Conservation (phyloP, 805 yeast genomes). For the Lipomyces japonicus region DNA sequence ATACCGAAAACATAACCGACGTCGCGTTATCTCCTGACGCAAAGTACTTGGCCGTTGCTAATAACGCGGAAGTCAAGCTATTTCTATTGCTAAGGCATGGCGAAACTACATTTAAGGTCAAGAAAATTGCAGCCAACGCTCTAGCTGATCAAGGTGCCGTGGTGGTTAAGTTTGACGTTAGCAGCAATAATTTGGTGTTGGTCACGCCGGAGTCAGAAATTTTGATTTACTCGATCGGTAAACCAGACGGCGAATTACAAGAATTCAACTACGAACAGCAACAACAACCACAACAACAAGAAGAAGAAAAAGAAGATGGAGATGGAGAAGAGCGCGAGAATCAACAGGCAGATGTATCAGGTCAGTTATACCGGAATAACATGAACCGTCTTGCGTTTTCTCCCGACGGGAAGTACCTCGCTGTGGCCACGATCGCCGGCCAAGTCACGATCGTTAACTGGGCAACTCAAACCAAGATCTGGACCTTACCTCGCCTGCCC, state of each 20-base stretch:
- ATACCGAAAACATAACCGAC: conserved; percentile 73
- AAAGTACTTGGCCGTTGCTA: conserved; percentile 64
- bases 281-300: conserved; percentile 37
- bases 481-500: conserved; percentile 55
- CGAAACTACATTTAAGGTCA: conserved; percentile 42
- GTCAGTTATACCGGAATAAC: conserved; percentile 48
- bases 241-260: neutral
- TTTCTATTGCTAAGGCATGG: conserved; percentile 57
- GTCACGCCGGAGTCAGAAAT: conserved; percentile 63
- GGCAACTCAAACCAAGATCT: conserved; percentile 33
- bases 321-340: neutral
- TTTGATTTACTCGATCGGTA: conserved; percentile 40
- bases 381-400: conserved; percentile 54
- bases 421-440: conserved; percentile 63
- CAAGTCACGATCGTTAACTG: conserved; percentile 50
- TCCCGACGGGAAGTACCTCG: conserved; percentile 46
- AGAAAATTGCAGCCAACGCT: conserved; percentile 48
- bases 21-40: conserved; percentile 67
- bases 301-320: conserved; percentile 34
- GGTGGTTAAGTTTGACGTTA: conserved; percentile 44
- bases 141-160: conserved; percentile 51
- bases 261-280: neutral
- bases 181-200: conserved; percentile 45
- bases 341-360: conserved; percentile 8
- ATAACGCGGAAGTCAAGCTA: conserved; percentile 62